Base-by-base conservation (phyloP, 306 rosid species). In the Prunus salicina region DNA sequence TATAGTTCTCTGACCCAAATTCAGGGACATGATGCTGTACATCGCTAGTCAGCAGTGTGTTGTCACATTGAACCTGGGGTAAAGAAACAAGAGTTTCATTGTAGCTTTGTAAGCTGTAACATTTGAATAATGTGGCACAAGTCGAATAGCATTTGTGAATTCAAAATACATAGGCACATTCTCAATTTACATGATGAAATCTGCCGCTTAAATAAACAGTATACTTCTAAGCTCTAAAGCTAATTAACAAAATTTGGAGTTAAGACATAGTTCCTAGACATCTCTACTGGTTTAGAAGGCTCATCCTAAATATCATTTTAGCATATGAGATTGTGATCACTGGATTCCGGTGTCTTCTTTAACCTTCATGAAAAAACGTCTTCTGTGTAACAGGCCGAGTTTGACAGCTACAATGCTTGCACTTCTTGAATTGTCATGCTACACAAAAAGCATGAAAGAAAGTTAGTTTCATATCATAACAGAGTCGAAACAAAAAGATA, bases 371-470 rank as follows among this genome's bases (percentile, higher is more conserved):
- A 45, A 3, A 73, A 43, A 43, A 64, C 15, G 12, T 53, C 73
- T 72, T 64, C 6, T 38, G 28, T 47, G 12, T 4, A n/a, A 66
- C 28, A 64, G 6, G 47, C 1, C 3, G 43, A 55, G 72, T 77
- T 61, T 66, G 71, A 72, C 73, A 34, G 58, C 78, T 30, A 47
- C 9, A 49, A 38, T 38, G 69, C 72, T 76, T 61, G 75, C 57
- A 56, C 64, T 60, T 74, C 73, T 30, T 76, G 69, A 61, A 50
- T 74, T 14, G 61, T 74, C 81, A 80, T 13, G 76, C 72, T 79
- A 67, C 85, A 82, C 24, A 69, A 25, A 73, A 67, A 51, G 28
- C 49, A 16, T 19, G 18, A 20, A 75, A 79, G 13, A 75, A 13
- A 15, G 10, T 25, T 6, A 13, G 65, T 25, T 73, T 69, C 79